These are phyloP conservation scores for Plenodomus lindquistii DNA, from an alignment of 2,329 filamentous ascomycete species.

Conservation along the genomic window DNA sequence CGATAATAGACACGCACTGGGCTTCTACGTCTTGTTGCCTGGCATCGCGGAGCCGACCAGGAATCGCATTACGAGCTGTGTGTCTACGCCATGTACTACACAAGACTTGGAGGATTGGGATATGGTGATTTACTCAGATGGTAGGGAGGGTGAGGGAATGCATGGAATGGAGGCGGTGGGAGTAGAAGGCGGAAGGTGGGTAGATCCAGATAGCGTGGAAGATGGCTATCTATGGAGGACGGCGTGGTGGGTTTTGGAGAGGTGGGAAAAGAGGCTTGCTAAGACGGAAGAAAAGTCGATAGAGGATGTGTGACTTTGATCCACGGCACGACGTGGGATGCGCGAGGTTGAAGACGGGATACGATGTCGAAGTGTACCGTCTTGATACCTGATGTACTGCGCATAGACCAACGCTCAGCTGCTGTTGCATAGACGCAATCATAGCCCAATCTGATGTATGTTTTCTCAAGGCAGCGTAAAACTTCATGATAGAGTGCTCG, in stretches of 20 bases:
- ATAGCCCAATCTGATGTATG: too few relatives aligned
- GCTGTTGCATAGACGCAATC: too few relatives aligned
- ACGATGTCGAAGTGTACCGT: too few relatives aligned
- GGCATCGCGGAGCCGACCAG: not conserved
- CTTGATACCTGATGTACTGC: too few relatives aligned
- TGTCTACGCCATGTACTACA: conserved; percentile 16
- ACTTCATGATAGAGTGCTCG: too few relatives aligned
- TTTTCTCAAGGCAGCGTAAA: too few relatives aligned
- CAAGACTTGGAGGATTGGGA: conserved; percentile 5
- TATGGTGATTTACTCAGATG: conserved; percentile 6
- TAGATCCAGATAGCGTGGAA: conserved; percentile 2
- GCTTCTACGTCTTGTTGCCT: conserved; percentile 6
- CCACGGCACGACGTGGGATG: too few relatives aligned
- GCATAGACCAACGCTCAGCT: too few relatives aligned
- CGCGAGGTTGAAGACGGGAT: too few relatives aligned
- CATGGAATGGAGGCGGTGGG: not conserved
- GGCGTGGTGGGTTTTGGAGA: not conserved
- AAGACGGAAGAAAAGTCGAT: not conserved
- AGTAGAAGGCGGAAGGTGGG: conserved; percentile 7
- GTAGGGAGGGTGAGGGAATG: conserved; percentile 1
- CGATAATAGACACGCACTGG: conserved; percentile 17
- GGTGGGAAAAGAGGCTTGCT: not conserved
- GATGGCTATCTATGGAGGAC: conserved; percentile 3
- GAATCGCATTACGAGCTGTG: not conserved
- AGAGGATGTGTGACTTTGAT: not conserved